Evolutionary conservation across 75 land plant genomes (phyloP), one percentile per base, ranked within the genome.

Genomic region (Pseudotsuga menziesii): DNA sequence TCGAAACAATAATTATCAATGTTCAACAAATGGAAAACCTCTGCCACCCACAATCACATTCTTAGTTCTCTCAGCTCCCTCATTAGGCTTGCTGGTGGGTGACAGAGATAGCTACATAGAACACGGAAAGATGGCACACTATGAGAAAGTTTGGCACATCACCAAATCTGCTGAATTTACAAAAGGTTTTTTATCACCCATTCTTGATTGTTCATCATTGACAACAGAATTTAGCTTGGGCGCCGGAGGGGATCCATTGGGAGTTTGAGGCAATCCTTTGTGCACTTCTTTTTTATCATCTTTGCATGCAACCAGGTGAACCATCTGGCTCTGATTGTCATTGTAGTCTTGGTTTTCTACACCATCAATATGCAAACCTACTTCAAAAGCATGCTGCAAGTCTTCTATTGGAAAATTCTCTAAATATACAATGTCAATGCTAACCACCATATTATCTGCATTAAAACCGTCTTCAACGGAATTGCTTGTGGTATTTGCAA

Each of bases 111-210:
- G 41, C 20, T 41, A 13, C 23, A 69, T 52, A 41, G 72, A 69
- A n/a, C 72, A 69, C 17, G 72, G 72, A 69, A 69, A 69, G 19
- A 22, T 36, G 39, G 72, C 72, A 69, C 72, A 27, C 48, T 69
- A 39, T 39, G n/a, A 4, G 3, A 69, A 39, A 36, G 52, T 8
- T 52, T 69, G 36, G 23, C 23, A 19, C 72, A 39, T 3, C 72
- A 15, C 35, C 48, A 39, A 39, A 23, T 67, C 71, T 39, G 8
- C 71, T 67, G 71, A 67, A 67, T 67, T 20, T 19, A 17, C 2
- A 9, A 12, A 39, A 39, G 22, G 20, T 63, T 63, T 63, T 19
- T 19, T 36, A 36, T 64, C 7, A 20, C 39, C 72, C 0, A 69
- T 20, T 8, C 41, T 41, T 6, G 72, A 20, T 0, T 41, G 44